A percentile compares a stretch with the other conserved stretches of the same genome.
These are phyloP conservation scores for Xeromyces bisporus DNA, from an alignment of 495 filamentous ascomycete genomes.

Conservation along the genomic window DNA sequence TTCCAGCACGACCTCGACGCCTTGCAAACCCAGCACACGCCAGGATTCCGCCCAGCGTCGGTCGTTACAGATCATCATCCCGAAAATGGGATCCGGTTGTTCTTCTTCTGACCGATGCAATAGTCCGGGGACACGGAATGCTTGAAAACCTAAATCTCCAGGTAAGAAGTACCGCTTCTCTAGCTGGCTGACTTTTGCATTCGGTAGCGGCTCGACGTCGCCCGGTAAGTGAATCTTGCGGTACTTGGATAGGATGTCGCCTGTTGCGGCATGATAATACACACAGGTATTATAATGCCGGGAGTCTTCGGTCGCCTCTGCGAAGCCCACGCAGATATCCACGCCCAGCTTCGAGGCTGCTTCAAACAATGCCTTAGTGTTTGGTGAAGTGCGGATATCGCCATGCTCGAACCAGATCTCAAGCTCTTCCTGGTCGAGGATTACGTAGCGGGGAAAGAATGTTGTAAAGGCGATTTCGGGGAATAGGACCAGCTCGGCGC, in stretches of 20 bases:
- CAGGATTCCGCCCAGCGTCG: conserved; percentile 32
- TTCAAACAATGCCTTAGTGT: conserved; percentile 30
- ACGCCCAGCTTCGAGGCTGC: conserved; percentile 20
- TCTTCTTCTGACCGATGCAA: conserved; percentile 13
- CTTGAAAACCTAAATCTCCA: conserved; percentile 30
- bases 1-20: conserved; percentile 28
- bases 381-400: conserved; percentile 16
- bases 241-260: conserved; percentile 27
- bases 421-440: conserved; percentile 18
- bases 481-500: conserved; percentile 28
- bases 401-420: conserved; percentile 29
- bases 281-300: conserved; percentile 27
- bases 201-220: conserved; percentile 25
- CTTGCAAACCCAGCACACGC: conserved; percentile 28
- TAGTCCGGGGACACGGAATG: conserved; percentile 29
- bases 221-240: conserved; percentile 35
- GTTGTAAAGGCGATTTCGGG: conserved; percentile 32
- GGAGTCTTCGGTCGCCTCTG: conserved; percentile 18
- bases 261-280: conserved; percentile 26
- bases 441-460: conserved; percentile 31
- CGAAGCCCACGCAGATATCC: conserved; percentile 32
- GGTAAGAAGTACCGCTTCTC: conserved; percentile 34
- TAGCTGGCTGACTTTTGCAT: conserved; percentile 29
- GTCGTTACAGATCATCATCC: conserved; percentile 38
- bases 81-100: conserved; percentile 31